Base-by-base conservation (phyloP, 371 early-diverging fungal species). In the Syncephalastrum sp. region DNA sequence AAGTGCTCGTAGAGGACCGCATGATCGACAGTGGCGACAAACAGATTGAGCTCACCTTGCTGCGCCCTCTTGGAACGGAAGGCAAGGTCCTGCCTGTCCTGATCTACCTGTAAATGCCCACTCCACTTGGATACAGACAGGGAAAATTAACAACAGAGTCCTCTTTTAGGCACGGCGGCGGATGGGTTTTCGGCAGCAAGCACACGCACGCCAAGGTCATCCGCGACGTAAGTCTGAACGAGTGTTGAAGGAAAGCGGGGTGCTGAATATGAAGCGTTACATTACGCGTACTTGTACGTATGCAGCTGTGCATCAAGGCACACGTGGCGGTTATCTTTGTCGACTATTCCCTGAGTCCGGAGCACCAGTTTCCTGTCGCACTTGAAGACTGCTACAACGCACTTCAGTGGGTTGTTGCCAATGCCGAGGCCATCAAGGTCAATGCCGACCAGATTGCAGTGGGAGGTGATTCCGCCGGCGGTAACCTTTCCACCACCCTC, bases 361-460 rank as follows among this genome's bases (percentile, higher is more conserved):
- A 74, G 27, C 46, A n/a, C 12, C 61, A 56, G 3, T 74, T 55
- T 33, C 74, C 74, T 14, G 47, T 50, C n/a, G 64, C 62, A 3
- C 43, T 63, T 17, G 63, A 74, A 12, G 65, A 74, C 24, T 65
- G 64, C 19, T 50, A 67, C 47, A 54, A 53, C 7, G 64, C 69
- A 4, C 33, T 63, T 5, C 21, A 50, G 19, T 68, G 64, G 61
- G 48, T 61, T 15, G 19, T 51, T 42, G 58, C 48, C 10, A 56
- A 64, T 33, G 59, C 54, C 15, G 51, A 25, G 5, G 15, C 38
- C 1, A 45, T 63, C 17, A 56, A 61, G 6, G 52, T 64, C 5
- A 53, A 68, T 17, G 47, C 48, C 4, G 47, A 47, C 10, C 44
- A 52, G 5, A 17, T 68, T 15, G 64, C 50, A 5, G 33, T 68